phyloP scores from a whole-genome alignment of 2,329 filamentous ascomycete species.

The Fusarium hostae region DNA sequence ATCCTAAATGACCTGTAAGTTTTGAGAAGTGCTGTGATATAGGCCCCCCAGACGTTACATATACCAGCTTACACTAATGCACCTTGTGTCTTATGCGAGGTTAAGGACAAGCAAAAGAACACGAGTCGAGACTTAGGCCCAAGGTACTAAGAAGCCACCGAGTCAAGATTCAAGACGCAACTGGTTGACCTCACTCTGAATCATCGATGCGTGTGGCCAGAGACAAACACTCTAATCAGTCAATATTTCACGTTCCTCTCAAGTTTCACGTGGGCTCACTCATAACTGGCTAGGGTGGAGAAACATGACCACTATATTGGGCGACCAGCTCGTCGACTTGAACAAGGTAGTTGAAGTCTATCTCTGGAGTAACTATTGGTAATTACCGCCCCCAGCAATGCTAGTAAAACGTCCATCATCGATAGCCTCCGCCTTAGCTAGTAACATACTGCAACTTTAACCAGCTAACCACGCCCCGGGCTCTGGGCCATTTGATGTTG shows the following conservation, averaged over 20 bases:
- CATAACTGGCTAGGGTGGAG: constrained; percentile 23
- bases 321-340: constrained; percentile 9
- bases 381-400: constrained; percentile 8
- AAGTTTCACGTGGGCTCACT: constrained; percentile 34
- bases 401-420: constrained; percentile 14
- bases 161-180: constrained; percentile 17
- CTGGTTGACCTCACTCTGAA: constrained; percentile 20
- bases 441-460: neutral
- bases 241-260: constrained; percentile 35
- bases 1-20: constrained; percentile 35
- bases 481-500: constrained; percentile 2
- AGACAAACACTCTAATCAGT: constrained; percentile 19
- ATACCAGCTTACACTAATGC: constrained; percentile 20
- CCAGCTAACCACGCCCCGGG: constrained; percentile 21
- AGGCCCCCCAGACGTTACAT: constrained; percentile 11
- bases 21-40: constrained; percentile 15
- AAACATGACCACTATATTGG: constrained; percentile 16
- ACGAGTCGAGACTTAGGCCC: constrained; percentile 3
- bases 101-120: constrained; percentile 27
- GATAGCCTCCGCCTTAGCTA: constrained; percentile 1
- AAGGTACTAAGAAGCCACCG: neutral
- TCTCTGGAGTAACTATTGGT: constrained; percentile 10
- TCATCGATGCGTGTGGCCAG: constrained; percentile 18
- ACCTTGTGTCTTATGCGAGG: constrained; percentile 20
- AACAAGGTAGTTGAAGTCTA: neutral